A percentile compares a stretch with the other conserved stretches of the same genome.
These are phyloP conservation scores for Baorangia bicolor DNA, from an alignment of 768 basidiomycete species.

Conservation along the genomic window DNA sequence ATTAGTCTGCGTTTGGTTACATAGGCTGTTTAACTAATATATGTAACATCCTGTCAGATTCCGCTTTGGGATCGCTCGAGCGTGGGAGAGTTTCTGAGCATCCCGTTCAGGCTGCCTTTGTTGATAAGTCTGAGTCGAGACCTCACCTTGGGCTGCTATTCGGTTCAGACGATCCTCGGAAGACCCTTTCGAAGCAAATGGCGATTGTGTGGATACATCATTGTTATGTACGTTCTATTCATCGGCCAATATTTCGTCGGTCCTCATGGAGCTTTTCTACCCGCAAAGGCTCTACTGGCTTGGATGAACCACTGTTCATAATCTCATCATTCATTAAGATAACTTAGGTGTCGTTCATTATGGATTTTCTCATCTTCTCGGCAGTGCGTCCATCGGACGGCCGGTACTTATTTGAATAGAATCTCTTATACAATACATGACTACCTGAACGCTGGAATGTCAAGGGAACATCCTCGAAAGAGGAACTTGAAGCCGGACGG, in stretches of 20 bases:
- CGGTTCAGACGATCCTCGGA: neutral
- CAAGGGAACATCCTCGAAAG: too few relatives aligned
- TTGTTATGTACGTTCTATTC: neutral
- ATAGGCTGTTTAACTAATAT: too few relatives aligned
- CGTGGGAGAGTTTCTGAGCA: too few relatives aligned
- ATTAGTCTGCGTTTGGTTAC: too few relatives aligned
- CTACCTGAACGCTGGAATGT: too few relatives aligned
- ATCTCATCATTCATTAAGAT: neutral
- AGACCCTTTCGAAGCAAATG: neutral
- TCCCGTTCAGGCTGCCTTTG: too few relatives aligned
- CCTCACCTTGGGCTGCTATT: slow-evolving; percentile 18
- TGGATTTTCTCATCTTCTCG: slow-evolving; percentile 84
- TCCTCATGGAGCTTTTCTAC: neutral
- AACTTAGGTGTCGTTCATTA: too few relatives aligned
- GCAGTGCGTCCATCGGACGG: slow-evolving; percentile 90
- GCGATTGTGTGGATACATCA: neutral
- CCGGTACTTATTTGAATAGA: slow-evolving; percentile 70
- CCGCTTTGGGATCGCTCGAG: too few relatives aligned
- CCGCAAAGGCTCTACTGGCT: neutral
- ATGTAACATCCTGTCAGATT: too few relatives aligned
- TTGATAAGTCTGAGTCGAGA: too few relatives aligned
- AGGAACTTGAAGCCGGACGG: too few relatives aligned
- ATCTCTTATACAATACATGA: slow-evolving; percentile 86
- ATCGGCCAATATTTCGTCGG: neutral
- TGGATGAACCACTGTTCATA: neutral